Conservation (phyloP, 257 asterid genomes). For the Handroanthus guayacan region DNA sequence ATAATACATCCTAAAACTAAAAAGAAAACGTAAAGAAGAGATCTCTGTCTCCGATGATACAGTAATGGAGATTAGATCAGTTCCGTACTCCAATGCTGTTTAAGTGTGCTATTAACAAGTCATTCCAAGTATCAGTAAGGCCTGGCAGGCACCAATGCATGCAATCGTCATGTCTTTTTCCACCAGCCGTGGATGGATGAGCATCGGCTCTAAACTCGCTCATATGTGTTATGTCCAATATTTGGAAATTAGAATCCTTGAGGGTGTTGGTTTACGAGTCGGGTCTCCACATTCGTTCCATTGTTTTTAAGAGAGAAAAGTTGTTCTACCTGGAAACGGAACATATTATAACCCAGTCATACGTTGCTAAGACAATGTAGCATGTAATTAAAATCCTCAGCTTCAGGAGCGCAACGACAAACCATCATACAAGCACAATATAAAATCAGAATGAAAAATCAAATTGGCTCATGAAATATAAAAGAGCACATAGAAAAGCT, state of each 20-base stretch:
- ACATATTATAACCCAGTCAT: neutral
- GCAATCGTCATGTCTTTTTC: constrained; percentile 89
- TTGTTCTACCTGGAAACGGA: constrained; percentile 68
- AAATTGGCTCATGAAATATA: neutral
- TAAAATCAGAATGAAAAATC: neutral
- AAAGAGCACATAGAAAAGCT: constrained; percentile 33
- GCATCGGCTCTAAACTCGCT: constrained; percentile 92
- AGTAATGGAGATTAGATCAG: constrained; percentile 11
- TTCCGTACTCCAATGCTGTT: constrained; percentile 41
- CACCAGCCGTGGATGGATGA: constrained; percentile 95
- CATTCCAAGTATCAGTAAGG: constrained; percentile 90
- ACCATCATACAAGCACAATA: neutral
- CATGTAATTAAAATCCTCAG: neutral
- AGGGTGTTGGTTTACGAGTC: constrained; percentile 81
- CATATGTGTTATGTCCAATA: constrained; percentile 71
- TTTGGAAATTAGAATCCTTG: constrained; percentile 58
- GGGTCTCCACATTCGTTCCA: constrained; percentile 87
- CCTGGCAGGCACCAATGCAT: constrained; percentile 99
- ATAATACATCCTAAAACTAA: neutral
- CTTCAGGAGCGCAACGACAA: constrained; percentile 1
- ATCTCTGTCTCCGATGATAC: neutral
- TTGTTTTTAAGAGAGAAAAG: constrained; percentile 66
- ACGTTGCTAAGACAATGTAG: neutral
- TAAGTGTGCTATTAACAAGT: constrained; percentile 69
- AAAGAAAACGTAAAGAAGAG: neutral